A percentile compares a stretch with the other conserved stretches of the same genome.
phyloP scores from a whole-genome alignment of 228 moss, liverwort and hornwort species.

The Sphagnum fallax region DNA sequence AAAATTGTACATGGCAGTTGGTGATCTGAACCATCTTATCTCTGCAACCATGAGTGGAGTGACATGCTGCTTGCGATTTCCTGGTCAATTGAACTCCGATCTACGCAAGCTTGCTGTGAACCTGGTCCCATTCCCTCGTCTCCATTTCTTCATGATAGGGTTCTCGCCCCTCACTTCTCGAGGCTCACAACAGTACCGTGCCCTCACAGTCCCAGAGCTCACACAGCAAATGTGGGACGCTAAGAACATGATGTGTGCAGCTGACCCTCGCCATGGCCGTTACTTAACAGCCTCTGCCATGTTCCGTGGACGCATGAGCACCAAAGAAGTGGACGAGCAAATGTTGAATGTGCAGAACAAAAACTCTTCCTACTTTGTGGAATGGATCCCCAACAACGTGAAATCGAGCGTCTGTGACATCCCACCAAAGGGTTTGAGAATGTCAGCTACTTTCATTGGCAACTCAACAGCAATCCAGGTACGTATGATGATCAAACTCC shows the following conservation, averaged over 20 bases:
- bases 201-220: slow-evolving; percentile 48
- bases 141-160: slow-evolving; percentile 57
- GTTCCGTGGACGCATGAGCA: slow-evolving; percentile 56
- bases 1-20: slow-evolving; percentile 17
- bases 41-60: slow-evolving; percentile 64
- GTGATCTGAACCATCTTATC: slow-evolving; percentile 50
- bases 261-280: slow-evolving; percentile 50
- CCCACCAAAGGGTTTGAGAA: slow-evolving; percentile 42
- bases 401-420: slow-evolving; percentile 55
- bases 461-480: slow-evolving; percentile 54
- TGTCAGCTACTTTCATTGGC: slow-evolving; percentile 55
- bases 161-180: slow-evolving; percentile 49
- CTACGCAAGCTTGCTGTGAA: slow-evolving; percentile 46
- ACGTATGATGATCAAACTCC: not conserved
- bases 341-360: slow-evolving; percentile 59
- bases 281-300: slow-evolving; percentile 54
- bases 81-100: slow-evolving; percentile 49
- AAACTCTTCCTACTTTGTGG: slow-evolving; percentile 51
- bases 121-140: slow-evolving; percentile 41
- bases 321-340: slow-evolving; percentile 54
- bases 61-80: slow-evolving; percentile 47
- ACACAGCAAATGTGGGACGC: slow-evolving; percentile 64
- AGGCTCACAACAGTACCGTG: slow-evolving; percentile 52
- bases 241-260: slow-evolving; percentile 60
- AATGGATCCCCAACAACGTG: slow-evolving; percentile 56